Percentiles rank a stretch among this genome's conserved stretches.
Evolutionary conservation across 768 basidiomycete genomes (phyloP).

Genomic region (Paxillus ammoniavirescens): DNA sequence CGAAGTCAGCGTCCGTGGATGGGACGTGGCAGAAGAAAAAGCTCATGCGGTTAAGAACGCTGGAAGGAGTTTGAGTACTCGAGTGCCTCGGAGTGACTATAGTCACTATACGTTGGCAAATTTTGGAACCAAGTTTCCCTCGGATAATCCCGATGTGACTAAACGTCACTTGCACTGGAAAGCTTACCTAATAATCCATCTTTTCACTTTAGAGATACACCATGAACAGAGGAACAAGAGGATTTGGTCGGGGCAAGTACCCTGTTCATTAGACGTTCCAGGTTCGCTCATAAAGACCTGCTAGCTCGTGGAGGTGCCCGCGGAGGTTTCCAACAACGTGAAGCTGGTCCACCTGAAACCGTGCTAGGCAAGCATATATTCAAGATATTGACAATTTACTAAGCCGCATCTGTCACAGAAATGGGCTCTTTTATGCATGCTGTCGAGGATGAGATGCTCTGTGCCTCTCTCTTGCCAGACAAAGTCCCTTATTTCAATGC

Average conservation of each 20-base stretch:
- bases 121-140: too few species aligned
- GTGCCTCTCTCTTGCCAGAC: constrained; percentile 76
- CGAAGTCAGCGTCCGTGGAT: constrained; percentile 28
- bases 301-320: constrained; percentile 62
- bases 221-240: constrained; percentile 58
- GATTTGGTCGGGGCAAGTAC: constrained; percentile 47
- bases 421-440: constrained; percentile 92
- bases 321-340: constrained; percentile 69
- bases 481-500: constrained; percentile 99
- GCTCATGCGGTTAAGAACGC: constrained; percentile 28
- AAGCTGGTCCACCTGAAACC: constrained; percentile 75
- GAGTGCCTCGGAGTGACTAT: too few species aligned
- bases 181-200: constrained; percentile 22
- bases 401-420: constrained; percentile 48
- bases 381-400: constrained; percentile 1
- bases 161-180: not conserved
- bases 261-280: not conserved
- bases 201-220: not conserved
- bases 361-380: constrained; percentile 58
- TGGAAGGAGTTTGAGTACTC: not conserved
- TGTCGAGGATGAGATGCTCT: constrained; percentile 98
- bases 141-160: too few species aligned
- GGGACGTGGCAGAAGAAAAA: constrained; percentile 32
- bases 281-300: constrained; percentile 13
- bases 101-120: too few species aligned